These are phyloP conservation scores for Xylariaceae sp. DNA, from an alignment of 2,329 filamentous ascomycete genomes.

Conservation along the genomic window DNA sequence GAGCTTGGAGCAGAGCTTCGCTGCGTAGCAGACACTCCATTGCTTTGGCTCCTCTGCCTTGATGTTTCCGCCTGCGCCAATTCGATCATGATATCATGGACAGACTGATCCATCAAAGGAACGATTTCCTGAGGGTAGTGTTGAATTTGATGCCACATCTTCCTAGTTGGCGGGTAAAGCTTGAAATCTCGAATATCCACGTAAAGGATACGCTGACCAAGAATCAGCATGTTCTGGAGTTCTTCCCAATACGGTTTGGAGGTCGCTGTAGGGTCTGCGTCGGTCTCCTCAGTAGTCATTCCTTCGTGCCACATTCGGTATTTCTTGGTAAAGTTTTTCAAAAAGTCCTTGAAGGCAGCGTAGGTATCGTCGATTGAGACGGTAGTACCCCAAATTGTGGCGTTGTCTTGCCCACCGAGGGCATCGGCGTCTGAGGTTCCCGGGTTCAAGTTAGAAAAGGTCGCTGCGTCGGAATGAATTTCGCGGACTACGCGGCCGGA, in stretches of 20 bases:
- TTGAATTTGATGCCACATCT: constrained; percentile 94
- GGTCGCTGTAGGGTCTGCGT: constrained; percentile 72
- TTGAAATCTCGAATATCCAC: constrained; percentile 89
- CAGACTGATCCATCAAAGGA: constrained; percentile 91
- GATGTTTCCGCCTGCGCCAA: constrained; percentile 81
- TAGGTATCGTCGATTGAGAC: constrained; percentile 92
- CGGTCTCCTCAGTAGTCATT: constrained; percentile 76
- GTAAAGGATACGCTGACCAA: constrained; percentile 85
- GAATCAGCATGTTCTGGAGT: constrained; percentile 86
- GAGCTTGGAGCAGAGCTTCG: constrained; percentile 69
- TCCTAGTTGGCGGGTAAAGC: constrained; percentile 87
- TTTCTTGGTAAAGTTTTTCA: constrained; percentile 89
- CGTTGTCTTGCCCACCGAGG: constrained; percentile 79
- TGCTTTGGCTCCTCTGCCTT: constrained; percentile 59
- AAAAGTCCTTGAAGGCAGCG: constrained; percentile 86
- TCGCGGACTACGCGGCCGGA: constrained; percentile 63
- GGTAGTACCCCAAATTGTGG: constrained; percentile 96
- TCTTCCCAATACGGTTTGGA: constrained; percentile 84
- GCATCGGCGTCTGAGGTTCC: constrained; percentile 91
- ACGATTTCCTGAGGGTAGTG: constrained; percentile 96
- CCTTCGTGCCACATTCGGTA: constrained; percentile 93
- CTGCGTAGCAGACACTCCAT: constrained; percentile 53
- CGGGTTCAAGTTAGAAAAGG: constrained; percentile 70
- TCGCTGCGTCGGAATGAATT: constrained; percentile 63
- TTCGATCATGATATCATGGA: constrained; percentile 93